Percentiles rank a stretch among this genome's conserved stretches.
Evolutionary conservation across 139 green algal species (phyloP).

Genomic region (Chlamydomonas eustigma): DNA sequence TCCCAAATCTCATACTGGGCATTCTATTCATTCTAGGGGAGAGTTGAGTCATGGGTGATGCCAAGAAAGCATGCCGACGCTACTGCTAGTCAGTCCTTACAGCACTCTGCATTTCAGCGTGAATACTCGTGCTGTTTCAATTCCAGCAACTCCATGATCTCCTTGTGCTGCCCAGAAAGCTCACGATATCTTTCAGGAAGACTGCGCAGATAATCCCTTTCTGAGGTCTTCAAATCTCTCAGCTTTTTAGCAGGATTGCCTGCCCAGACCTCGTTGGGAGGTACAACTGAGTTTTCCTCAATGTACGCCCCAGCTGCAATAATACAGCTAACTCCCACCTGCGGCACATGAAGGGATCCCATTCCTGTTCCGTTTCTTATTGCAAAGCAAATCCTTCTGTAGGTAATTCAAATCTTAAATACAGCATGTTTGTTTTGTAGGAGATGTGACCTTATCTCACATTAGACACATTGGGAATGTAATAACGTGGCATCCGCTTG

Average conservation of each 20-base stretch:
- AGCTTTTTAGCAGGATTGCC: constrained; percentile 82
- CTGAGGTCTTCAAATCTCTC: constrained; percentile 76
- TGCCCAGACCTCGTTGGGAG: constrained; percentile 70
- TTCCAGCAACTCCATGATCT: constrained; percentile 38
- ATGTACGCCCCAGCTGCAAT: constrained; percentile 89
- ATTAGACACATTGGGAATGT: too few species aligned
- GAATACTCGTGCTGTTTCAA: constrained; percentile 6
- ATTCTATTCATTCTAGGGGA: too few species aligned
- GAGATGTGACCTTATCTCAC: too few species aligned
- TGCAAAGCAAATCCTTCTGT: too few species aligned
- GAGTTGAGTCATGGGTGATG: too few species aligned
- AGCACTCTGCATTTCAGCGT: not conserved
- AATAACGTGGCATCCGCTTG: too few species aligned
- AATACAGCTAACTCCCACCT: constrained; percentile 76
- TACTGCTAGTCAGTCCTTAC: too few species aligned
- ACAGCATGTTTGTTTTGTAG: too few species aligned
- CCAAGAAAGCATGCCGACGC: too few species aligned
- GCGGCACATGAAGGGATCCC: constrained; percentile 2
- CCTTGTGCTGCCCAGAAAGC: constrained; percentile 43
- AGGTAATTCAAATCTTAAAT: too few species aligned
- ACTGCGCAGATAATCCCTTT: constrained; percentile 70
- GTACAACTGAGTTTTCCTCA: constrained; percentile 59
- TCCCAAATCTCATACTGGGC: too few species aligned
- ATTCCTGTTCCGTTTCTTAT: too few species aligned
- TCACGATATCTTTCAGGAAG: constrained; percentile 49